These are phyloP conservation scores for Pseudogymnoascus destructans DNA, from an alignment of 2,329 filamentous ascomycete species.

Conservation along the genomic window DNA sequence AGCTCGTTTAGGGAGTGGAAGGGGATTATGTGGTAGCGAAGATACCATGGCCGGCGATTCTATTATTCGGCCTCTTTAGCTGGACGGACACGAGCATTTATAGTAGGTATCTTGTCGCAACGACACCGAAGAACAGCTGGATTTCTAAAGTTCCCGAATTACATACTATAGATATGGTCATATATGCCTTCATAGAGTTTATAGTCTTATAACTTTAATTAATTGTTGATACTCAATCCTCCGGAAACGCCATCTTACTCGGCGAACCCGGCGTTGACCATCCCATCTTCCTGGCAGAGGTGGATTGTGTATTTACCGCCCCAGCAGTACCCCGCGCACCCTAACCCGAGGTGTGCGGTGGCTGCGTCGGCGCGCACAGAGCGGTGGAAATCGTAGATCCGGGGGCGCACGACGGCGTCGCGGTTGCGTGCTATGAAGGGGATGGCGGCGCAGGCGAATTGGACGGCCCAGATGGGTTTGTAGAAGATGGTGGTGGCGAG, in stretches of 20 bases:
- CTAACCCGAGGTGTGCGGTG: not conserved
- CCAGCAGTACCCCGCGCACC: constrained; percentile 41
- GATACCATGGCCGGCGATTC: not conserved
- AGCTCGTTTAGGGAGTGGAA: not conserved
- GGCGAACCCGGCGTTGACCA: not conserved
- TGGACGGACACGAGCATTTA: not conserved
- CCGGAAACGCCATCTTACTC: not conserved
- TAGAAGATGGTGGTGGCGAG: not conserved
- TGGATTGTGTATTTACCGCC: constrained; percentile 39
- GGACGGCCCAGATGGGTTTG: not conserved
- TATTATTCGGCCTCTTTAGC: not conserved
- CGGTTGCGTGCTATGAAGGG: not conserved
- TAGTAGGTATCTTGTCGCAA: not conserved
- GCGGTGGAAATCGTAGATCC: not conserved
- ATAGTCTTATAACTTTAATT: not conserved
- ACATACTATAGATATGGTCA: not conserved
- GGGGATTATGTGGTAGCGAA: not conserved
- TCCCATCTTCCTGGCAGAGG: constrained; percentile 29
- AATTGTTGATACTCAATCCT: not conserved
- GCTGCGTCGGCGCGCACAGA: not conserved
- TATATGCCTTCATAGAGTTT: not conserved
- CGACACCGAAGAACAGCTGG: not conserved
- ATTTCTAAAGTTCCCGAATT: not conserved
- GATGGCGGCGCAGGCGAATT: not conserved
- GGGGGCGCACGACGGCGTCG: not conserved